These are phyloP conservation scores for Skeletonema potamos DNA, from an alignment of 108 stramenopile species.

Conservation along the genomic window DNA sequence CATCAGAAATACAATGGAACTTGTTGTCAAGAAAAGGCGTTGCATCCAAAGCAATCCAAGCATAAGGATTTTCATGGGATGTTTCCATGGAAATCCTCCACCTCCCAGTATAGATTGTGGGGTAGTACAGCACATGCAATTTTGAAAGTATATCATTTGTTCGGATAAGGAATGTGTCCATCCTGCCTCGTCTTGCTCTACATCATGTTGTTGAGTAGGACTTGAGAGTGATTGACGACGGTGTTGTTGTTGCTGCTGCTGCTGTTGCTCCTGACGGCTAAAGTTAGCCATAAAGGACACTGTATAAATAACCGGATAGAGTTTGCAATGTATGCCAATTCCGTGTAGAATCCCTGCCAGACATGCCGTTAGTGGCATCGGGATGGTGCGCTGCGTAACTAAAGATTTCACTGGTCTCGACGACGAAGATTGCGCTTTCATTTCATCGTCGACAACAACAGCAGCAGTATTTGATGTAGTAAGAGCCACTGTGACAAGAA, in stretches of 20 bases:
- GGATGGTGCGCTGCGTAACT: not conserved
- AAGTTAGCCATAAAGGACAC: slow-evolving; percentile 73
- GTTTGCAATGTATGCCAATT: slow-evolving; percentile 79
- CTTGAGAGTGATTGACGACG: not conserved
- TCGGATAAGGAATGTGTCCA: slow-evolving; percentile 22
- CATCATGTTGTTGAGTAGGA: not conserved
- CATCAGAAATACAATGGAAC: slow-evolving; percentile 65
- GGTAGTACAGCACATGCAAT: slow-evolving; percentile 18
- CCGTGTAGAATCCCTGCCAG: slow-evolving; percentile 78
- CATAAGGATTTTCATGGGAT: slow-evolving; percentile 23
- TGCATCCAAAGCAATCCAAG: slow-evolving; percentile 31
- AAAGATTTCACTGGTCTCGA: not conserved
- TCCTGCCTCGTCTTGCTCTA: not conserved
- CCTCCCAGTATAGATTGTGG: not conserved
- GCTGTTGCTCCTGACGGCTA: slow-evolving; percentile 31
- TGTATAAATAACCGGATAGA: slow-evolving; percentile 88
- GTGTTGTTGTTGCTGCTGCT: not conserved
- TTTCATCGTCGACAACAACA: slow-evolving; percentile 14
- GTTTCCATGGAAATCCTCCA: slow-evolving; percentile 37
- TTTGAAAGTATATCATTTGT: slow-evolving; percentile 9
- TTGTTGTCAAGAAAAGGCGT: slow-evolving; percentile 39
- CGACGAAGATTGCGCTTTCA: not conserved
- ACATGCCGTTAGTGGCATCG: slow-evolving; percentile 37
- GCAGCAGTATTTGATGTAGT: too few relatives aligned
- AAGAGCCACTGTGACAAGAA: slow-evolving; percentile 64